A percentile compares a stretch with the other conserved stretches of the same genome.
These are phyloP conservation scores for Schizothecium vesticola DNA, from an alignment of 495 filamentous ascomycete genomes.

Conservation along the genomic window DNA sequence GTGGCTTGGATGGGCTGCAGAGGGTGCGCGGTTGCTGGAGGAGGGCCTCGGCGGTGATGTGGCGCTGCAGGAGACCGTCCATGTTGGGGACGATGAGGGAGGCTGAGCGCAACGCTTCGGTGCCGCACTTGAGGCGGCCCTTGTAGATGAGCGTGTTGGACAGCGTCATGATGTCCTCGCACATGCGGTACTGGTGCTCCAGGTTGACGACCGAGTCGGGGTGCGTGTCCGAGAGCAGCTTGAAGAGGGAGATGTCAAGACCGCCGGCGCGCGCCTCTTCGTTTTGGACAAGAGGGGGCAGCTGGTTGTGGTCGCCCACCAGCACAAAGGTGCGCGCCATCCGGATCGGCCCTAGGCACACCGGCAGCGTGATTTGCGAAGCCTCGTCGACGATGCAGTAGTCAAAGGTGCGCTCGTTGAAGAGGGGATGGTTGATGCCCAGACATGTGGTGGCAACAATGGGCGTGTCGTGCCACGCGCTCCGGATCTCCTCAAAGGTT, in stretches of 20 bases:
- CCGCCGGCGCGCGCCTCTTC: slow-evolving; percentile 80
- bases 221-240: slow-evolving; percentile 80
- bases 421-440: slow-evolving; percentile 81
- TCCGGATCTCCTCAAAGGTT: slow-evolving; percentile 75
- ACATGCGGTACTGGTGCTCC: slow-evolving; percentile 97
- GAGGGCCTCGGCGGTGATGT: slow-evolving; percentile 43
- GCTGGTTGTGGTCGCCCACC: slow-evolving; percentile 92
- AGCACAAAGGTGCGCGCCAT: slow-evolving; percentile 92
- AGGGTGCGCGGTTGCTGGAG: slow-evolving; percentile 12
- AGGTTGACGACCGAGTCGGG: slow-evolving; percentile 82
- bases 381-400: slow-evolving; percentile 98
- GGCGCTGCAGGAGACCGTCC: slow-evolving; percentile 51
- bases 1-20: not conserved
- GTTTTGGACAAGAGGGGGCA: slow-evolving; percentile 91
- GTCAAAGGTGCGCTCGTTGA: slow-evolving; percentile 85
- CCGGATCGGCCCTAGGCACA: slow-evolving; percentile 87
- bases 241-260: slow-evolving; percentile 89
- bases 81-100: slow-evolving; percentile 51
- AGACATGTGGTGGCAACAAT: slow-evolving; percentile 94
- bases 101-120: slow-evolving; percentile 61
- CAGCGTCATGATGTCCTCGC: slow-evolving; percentile 88
- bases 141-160: slow-evolving; percentile 91
- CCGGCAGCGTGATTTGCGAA: slow-evolving; percentile 92
- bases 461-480: slow-evolving; percentile 72
- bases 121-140: slow-evolving; percentile 85